Evolutionary conservation across 2,329 filamentous ascomycete genomes (phyloP), one percentile per base, ranked within the genome.

Genomic region (Fusarium denticulatum): DNA sequence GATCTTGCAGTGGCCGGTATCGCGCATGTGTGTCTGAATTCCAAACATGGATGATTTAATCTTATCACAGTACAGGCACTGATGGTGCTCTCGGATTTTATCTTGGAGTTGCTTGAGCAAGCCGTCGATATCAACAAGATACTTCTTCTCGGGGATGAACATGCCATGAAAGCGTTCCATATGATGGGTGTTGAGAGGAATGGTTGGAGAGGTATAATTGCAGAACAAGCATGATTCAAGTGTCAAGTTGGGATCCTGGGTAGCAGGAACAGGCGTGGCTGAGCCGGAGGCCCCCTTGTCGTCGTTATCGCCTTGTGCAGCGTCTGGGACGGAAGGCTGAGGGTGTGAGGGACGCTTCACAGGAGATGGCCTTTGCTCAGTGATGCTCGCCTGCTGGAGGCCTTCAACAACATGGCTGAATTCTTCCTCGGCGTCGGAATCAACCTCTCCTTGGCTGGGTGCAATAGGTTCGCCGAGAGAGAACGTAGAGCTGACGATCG

Each of bases 1-100:
- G 76, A 99, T 97, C 89, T 95, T 97, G 88, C 96, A 98, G 83
- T 99, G 96, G 2, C 94, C 93, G 80, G 95, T 96, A 81, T 99
- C 96, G 49, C 94, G 92, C 96, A 99, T 99, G 81, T 99, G 96
- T 1, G 95, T 98, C 80, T 98, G 95, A 32, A 95, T 90, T 24
- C 94, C 96, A 64, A 92, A 91, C 0, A 93, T 87, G 18, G 92
- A 95, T 71, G 92, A 90, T 80, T 96, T 94, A 47, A 92, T 83
- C 82, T 96, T 97, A 80, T 93, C 92, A 81, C 96, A 99, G 80
- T 92, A 95, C 52, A 99, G 83, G 81, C 96, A 99, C 81, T 97
- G 92, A 80, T 94, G 91, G 70, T 92, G 90, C 67, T 94, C 89
- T 69, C 92, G 89, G 45, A 99, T 92, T 76, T 95, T 97, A 72